Percentiles rank a stretch among this genome's conserved stretches.
phyloP scores from a whole-genome alignment of 805 yeast genomes.

The Schizosaccharomyces japonicus region DNA sequence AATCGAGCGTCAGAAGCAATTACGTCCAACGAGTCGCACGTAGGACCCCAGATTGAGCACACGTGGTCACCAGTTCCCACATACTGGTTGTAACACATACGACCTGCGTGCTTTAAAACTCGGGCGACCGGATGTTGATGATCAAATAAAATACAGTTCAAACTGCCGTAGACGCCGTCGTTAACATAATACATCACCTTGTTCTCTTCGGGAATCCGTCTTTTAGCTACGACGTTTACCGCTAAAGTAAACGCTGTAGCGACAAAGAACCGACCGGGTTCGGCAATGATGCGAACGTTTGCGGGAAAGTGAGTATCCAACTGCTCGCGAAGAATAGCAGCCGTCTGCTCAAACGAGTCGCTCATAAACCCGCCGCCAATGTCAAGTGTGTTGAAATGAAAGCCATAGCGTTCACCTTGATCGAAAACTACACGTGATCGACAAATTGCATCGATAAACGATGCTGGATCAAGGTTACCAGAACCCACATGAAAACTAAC shows the following conservation, averaged over 20 bases:
- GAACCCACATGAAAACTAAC: conserved; percentile 92
- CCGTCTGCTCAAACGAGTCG: conserved; percentile 32
- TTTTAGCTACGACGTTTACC: conserved; percentile 62
- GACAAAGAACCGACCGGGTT: conserved; percentile 80
- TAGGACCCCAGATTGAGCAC: conserved; percentile 84
- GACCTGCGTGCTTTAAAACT: conserved; percentile 33
- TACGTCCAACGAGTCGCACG: conserved; percentile 91
- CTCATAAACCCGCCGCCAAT: conserved; percentile 82
- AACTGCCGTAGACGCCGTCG: conserved; percentile 87
- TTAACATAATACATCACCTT: conserved; percentile 52
- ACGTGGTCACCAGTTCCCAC: conserved; percentile 7
- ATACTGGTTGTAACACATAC: conserved; percentile 16
- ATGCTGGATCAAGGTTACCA: conserved; percentile 53
- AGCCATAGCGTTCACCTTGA: conserved; percentile 25
- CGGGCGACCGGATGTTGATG: conserved; percentile 60
- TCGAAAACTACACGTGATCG: conserved; percentile 53
- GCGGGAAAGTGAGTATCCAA: conserved; percentile 38
- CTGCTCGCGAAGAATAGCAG: conserved; percentile 31
- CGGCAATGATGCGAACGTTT: conserved; percentile 45
- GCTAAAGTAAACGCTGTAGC: conserved; percentile 71
- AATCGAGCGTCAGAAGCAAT: conserved; percentile 31
- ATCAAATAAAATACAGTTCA: conserved; percentile 82
- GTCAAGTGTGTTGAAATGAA: conserved; percentile 36
- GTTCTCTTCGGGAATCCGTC: conserved; percentile 21
- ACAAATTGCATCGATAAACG: conserved; percentile 43